phyloP scores from a whole-genome alignment of 2,329 filamentous ascomycete genomes.

The Thelonectria olida region DNA sequence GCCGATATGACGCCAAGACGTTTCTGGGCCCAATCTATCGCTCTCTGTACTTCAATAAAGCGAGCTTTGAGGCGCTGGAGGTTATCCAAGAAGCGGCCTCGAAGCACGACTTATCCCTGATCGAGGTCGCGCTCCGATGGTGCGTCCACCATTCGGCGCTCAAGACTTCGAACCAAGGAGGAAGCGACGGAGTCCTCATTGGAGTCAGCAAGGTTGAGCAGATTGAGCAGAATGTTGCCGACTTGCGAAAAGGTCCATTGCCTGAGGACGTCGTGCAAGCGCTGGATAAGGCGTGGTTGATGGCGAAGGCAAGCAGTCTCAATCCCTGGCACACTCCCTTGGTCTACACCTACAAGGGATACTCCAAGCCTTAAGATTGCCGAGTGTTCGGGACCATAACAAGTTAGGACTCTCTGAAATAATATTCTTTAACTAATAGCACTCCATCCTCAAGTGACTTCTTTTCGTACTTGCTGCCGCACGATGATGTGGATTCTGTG shows the following conservation, averaged over 20 bases:
- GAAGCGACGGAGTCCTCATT: slow-evolving; percentile 60
- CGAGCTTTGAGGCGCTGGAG: slow-evolving; percentile 64
- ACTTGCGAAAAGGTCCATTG: slow-evolving; percentile 69
- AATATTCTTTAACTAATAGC: too few species aligned
- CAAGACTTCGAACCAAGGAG: slow-evolving; percentile 42
- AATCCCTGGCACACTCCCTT: slow-evolving; percentile 44
- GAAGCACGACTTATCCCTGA: slow-evolving; percentile 69
- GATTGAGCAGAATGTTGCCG: slow-evolving; percentile 58
- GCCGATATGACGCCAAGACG: not conserved
- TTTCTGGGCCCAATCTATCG: not conserved
- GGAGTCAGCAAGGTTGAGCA: slow-evolving; percentile 60
- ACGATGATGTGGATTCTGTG: too few species aligned
- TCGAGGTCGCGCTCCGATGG: slow-evolving; percentile 77
- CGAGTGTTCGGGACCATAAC: too few species aligned
- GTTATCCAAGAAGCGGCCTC: slow-evolving; percentile 70
- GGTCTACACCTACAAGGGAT: not conserved
- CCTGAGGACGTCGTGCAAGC: slow-evolving; percentile 75
- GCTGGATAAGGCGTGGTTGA: slow-evolving; percentile 24
- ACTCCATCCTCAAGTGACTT: too few species aligned
- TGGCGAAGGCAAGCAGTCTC: not conserved
- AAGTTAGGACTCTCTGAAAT: too few species aligned
- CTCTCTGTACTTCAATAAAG: slow-evolving; percentile 68
- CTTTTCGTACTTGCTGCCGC: too few species aligned
- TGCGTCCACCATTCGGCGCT: slow-evolving; percentile 70
- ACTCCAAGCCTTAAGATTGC: not conserved